Conservation (phyloP, 2,329 filamentous ascomycete genomes). For the Ophiocordyceps camponoti-floridani region DNA sequence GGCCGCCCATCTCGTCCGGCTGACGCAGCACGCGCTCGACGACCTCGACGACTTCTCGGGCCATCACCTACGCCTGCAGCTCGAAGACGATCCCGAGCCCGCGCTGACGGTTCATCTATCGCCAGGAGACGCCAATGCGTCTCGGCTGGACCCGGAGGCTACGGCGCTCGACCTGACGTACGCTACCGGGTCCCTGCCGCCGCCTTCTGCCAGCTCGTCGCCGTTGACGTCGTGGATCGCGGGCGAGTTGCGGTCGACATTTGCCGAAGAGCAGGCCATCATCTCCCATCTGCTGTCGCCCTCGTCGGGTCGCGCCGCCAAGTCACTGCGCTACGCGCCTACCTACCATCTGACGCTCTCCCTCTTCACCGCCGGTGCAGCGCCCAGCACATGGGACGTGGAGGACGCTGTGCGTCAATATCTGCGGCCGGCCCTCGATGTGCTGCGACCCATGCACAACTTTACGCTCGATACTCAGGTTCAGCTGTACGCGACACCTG, state of each 20-base stretch:
- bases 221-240: constrained; percentile 62
- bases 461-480: constrained; percentile 95
- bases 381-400: constrained; percentile 82
- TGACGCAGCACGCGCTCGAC: constrained; percentile 76
- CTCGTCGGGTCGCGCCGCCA: constrained; percentile 53
- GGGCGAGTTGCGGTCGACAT: constrained; percentile 57
- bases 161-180: constrained; percentile 66
- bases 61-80: constrained; percentile 50
- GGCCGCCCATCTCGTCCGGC: constrained; percentile 53
- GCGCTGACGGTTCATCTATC: constrained; percentile 56
- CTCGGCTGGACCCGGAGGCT: constrained; percentile 49
- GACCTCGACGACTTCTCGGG: constrained; percentile 72
- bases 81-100: constrained; percentile 27
- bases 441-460: constrained; percentile 71
- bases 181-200: constrained; percentile 47
- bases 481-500: constrained; percentile 69
- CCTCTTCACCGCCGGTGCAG: constrained; percentile 63
- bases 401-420: constrained; percentile 65
- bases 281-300: constrained; percentile 57
- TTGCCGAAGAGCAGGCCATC: constrained; percentile 75
- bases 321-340: constrained; percentile 78
- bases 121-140: constrained; percentile 40
- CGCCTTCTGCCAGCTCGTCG: constrained; percentile 51
- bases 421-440: constrained; percentile 62
- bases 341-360: constrained; percentile 96